These are phyloP conservation scores for Suillus subluteus DNA, from an alignment of 768 basidiomycete genomes.

Conservation along the genomic window DNA sequence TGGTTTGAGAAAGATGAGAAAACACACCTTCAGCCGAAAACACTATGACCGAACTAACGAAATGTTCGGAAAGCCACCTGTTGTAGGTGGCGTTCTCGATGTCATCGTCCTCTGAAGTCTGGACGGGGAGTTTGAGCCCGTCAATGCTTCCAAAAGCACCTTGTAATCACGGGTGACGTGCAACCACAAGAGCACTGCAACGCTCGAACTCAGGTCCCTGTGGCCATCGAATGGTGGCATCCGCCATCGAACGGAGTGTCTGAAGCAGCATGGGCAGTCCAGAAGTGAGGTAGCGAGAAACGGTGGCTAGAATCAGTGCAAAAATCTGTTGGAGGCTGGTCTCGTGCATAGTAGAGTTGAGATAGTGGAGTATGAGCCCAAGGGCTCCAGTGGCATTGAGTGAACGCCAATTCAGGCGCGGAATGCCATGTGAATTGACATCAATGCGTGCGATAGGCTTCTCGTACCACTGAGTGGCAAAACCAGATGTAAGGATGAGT, in stretches of 20 bases:
- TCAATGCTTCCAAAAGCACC: constrained; percentile 39
- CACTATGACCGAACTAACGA: constrained; percentile 16
- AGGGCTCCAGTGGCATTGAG: constrained; percentile 40
- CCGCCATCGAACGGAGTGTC: neutral
- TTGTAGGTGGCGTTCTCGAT: constrained; percentile 52
- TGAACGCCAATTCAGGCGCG: neutral
- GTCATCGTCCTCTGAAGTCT: constrained; percentile 41
- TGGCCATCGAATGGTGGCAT: neutral
- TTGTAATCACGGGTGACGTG: no score
- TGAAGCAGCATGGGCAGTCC: neutral
- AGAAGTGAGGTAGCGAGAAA: neutral
- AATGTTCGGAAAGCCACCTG: constrained; percentile 43
- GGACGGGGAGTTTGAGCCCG: constrained; percentile 41
- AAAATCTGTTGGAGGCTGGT: neutral
- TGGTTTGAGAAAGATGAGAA: neutral
- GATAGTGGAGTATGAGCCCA: no score
- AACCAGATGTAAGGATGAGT: constrained; percentile 37
- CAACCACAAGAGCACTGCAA: no score
- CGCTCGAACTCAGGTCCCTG: no score
- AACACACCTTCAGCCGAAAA: constrained; percentile 30
- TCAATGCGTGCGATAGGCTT: neutral
- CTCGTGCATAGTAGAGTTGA: constrained; percentile 27
- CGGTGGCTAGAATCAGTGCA: neutral
- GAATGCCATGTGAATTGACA: neutral
- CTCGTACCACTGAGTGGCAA: constrained; percentile 20